These are phyloP conservation scores for Lentinula aciculospora DNA, from an alignment of 768 basidiomycete species.

Conservation along the genomic window DNA sequence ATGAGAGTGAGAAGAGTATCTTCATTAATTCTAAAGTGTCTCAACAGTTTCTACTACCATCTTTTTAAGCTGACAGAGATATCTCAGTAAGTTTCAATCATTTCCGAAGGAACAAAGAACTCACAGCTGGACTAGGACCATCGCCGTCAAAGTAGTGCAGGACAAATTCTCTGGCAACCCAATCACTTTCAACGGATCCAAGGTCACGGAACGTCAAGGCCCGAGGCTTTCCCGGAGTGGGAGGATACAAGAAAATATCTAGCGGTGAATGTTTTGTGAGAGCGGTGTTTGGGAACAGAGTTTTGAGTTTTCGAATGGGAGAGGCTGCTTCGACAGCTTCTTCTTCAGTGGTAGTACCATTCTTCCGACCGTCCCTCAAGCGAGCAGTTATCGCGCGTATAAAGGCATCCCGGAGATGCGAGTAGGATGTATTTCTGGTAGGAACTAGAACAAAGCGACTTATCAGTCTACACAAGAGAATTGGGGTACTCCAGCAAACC, in stretches of 20 bases:
- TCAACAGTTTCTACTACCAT: conserved; percentile 38
- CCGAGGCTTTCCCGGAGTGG: conserved; percentile 44
- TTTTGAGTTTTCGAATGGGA: conserved; percentile 67
- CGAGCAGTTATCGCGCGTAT: conserved; percentile 66
- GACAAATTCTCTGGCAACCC: conserved; percentile 71
- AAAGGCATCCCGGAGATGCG: conserved; percentile 81
- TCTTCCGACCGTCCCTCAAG: conserved; percentile 44
- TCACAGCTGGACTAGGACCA: conserved; percentile 66
- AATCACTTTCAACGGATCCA: conserved; percentile 65
- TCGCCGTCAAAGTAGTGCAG: conserved; percentile 70
- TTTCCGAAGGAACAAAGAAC: conserved; percentile 18
- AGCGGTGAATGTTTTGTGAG: conserved; percentile 62
- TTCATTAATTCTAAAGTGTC: conserved; percentile 22
- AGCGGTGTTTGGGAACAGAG: conserved; percentile 68
- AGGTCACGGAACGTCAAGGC: conserved; percentile 65
- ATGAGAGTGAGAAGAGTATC: background rate
- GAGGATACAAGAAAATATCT: conserved; percentile 63
- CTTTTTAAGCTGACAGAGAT: conserved; percentile 38
- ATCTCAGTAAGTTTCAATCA: background rate
- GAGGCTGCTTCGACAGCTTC: conserved; percentile 51
- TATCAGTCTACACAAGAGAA: background rate
- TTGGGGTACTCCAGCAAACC: conserved; percentile 27
- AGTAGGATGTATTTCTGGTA: conserved; percentile 69
- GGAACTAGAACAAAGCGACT: conserved; percentile 54
- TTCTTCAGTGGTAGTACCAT: conserved; percentile 50